Percentiles rank a stretch among this genome's conserved stretches.
These are phyloP conservation scores for Chionographis japonica DNA, from an alignment of 106 monocot species.

Conservation along the genomic window DNA sequence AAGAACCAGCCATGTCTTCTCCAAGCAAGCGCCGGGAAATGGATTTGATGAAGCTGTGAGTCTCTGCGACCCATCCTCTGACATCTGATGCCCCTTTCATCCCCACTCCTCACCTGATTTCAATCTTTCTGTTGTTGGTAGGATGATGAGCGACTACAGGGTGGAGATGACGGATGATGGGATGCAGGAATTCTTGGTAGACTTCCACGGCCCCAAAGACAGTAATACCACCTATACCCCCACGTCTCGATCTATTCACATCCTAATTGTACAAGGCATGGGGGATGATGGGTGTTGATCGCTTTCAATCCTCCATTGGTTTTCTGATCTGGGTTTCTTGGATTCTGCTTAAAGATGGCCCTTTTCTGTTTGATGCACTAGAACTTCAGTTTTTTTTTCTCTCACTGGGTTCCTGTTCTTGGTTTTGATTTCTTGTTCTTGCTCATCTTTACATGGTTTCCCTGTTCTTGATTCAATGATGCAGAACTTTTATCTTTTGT, in stretches of 20 bases:
- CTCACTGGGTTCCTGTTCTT: too few relatives aligned
- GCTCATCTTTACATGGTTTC: too few relatives aligned
- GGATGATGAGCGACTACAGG: slow-evolving; percentile 95
- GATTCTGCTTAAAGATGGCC: too few relatives aligned
- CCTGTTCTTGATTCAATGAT: too few relatives aligned
- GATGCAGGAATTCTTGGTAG: slow-evolving; percentile 80
- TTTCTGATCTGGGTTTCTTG: too few relatives aligned
- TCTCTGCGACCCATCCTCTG: background rate
- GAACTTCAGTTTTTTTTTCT: too few relatives aligned
- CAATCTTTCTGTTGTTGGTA: slow-evolving; percentile 10
- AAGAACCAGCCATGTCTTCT: slow-evolving; percentile 46
- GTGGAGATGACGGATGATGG: slow-evolving; percentile 85
- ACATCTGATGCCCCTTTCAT: background rate
- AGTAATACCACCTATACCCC: slow-evolving; percentile 27
- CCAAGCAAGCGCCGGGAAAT: slow-evolving; percentile 83
- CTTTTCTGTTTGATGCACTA: too few relatives aligned
- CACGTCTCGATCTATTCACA: background rate
- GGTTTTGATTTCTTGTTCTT: too few relatives aligned
- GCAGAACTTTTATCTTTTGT: too few relatives aligned
- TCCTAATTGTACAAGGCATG: too few relatives aligned
- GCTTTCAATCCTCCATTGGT: too few relatives aligned
- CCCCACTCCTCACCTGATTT: slow-evolving; percentile 2
- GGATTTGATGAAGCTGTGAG: slow-evolving; percentile 80
- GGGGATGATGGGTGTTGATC: too few relatives aligned
- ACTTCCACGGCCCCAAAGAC: slow-evolving; percentile 72